Evolutionary conservation across 176 grass and related monocot species (phyloP), one percentile per base, ranked within the genome.

Genomic region (Sorghum bicolor): DNA sequence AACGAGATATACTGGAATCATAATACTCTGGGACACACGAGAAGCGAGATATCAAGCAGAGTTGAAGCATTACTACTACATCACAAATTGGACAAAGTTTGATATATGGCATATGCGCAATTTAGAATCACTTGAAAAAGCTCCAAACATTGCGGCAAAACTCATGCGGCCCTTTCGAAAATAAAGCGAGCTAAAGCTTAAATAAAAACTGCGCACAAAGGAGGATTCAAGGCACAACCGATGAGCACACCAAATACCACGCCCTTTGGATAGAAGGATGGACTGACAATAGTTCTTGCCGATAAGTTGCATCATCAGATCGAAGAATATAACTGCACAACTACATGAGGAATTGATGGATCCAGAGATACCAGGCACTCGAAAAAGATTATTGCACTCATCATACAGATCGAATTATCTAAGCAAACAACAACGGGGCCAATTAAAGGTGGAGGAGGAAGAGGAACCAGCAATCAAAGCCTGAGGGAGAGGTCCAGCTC

Each of bases 401-500:
- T 8, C 43, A 37, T 20, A 12, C 32, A n/a, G 24, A 58, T 58
- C 2, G 13, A 82, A 69, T 82, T 70, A 17, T 70, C 32, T 57
- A 81, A 81, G 79, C 65, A 81, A 71, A 67, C 39, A 24, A n/a
- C n/a, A 43, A 43, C 14, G 45, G 44, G n/a, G 32, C 45, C 10
- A 60, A 60, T 44, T 60, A 67, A 83, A 74, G 30, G 6, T 7
- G 47, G 45, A 28, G 41, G 53, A 75, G 63, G 11, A 32, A 61
- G 38, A 34, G 28, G 36, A 61, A 80, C 39, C 66, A 52, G 8
- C 37, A 41, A 79, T 84, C 66, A 92, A 48, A 92, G 72, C 76
- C 81, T 87, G 76, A 92, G 91, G 25, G 87, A 84, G 38, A 92
- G 55, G 72, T 92, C 87, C 33, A 87, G 65, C 55, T 81, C 87